Percentiles rank a stretch among this genome's conserved stretches.
Evolutionary conservation across 768 basidiomycete genomes (phyloP).

Genomic region (Boletus reticuloceps): DNA sequence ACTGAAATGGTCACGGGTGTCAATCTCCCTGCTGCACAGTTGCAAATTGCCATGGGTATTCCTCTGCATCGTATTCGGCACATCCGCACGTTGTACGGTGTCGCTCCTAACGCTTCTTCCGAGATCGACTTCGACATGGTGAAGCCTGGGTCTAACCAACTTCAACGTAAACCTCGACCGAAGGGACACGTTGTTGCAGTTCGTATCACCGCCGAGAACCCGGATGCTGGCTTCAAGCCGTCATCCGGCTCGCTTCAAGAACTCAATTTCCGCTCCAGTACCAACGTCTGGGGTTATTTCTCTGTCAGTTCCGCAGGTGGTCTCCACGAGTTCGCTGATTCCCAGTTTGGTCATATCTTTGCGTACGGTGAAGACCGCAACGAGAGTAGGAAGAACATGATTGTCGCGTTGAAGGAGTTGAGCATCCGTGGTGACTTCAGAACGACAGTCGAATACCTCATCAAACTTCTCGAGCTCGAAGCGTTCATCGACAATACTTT

Average conservation of each 20-base stretch:
- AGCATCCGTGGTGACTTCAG: constrained; percentile 99
- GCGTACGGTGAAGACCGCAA: constrained; percentile 96
- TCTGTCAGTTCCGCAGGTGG: constrained; percentile 95
- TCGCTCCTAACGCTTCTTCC: constrained; percentile 82
- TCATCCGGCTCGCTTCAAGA: constrained; percentile 96
- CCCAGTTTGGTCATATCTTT: constrained; percentile 99
- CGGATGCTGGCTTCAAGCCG: constrained; percentile 99
- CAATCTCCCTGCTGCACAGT: constrained; percentile 95
- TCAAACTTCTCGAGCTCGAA: constrained; percentile 93
- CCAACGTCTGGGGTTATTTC: constrained; percentile 99
- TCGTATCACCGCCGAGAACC: constrained; percentile 99
- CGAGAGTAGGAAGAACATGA: constrained; percentile 98
- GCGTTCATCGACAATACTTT: constrained; percentile 97
- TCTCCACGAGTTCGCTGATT: constrained; percentile 98
- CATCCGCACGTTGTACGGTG: constrained; percentile 93
- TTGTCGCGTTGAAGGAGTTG: constrained; percentile 95
- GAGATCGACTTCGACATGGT: constrained; percentile 97
- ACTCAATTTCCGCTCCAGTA: constrained; percentile 98
- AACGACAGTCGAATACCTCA: constrained; percentile 98
- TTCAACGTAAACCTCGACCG: constrained; percentile 92
- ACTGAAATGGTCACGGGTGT: constrained; percentile 99
- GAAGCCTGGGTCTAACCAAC: constrained; percentile 80
- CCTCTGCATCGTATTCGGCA: constrained; percentile 94
- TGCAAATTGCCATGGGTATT: constrained; percentile 98
- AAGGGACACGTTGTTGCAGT: constrained; percentile 99